Percentiles rank a stretch among this genome's conserved stretches.
Evolutionary conservation across 2,329 filamentous ascomycete species (phyloP).

Genomic region (Botrytis sinoallii): DNA sequence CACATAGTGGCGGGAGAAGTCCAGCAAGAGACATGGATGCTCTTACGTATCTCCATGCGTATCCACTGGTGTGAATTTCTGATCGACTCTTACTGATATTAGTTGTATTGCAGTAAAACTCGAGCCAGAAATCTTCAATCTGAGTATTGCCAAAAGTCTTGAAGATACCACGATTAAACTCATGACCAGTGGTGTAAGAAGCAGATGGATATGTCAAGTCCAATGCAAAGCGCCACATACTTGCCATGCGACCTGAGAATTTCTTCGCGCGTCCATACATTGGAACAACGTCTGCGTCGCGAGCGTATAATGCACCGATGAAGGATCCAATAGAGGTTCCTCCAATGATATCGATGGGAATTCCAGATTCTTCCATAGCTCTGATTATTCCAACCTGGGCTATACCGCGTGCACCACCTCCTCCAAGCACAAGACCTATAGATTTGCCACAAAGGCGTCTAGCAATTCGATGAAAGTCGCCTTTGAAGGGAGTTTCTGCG

Average conservation of each 20-base stretch:
- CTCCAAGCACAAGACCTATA: conserved; percentile 88
- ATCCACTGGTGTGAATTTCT: conserved; percentile 93
- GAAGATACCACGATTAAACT: conserved; percentile 98
- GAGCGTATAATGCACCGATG: conserved; percentile 90
- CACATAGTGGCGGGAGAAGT: conserved; percentile 86
- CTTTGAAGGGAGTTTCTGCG: conserved; percentile 88
- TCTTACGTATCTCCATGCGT: conserved; percentile 95
- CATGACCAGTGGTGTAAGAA: conserved; percentile 96
- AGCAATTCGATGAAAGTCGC: conserved; percentile 92
- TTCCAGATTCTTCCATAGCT: conserved; percentile 91
- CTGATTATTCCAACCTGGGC: conserved; percentile 91
- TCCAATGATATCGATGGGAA: conserved; percentile 92
- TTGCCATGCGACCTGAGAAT: conserved; percentile 97
- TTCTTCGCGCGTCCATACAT: conserved; percentile 98
- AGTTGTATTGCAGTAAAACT: conserved; percentile 98
- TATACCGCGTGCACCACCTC: conserved; percentile 88
- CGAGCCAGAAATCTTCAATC: conserved; percentile 98
- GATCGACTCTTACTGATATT: conserved; percentile 93
- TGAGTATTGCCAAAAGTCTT: conserved; percentile 96
- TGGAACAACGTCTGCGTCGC: conserved; percentile 92
- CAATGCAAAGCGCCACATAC: conserved; percentile 96
- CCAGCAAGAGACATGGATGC: conserved; percentile 97
- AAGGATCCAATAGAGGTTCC: conserved; percentile 96
- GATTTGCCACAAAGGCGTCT: conserved; percentile 89
- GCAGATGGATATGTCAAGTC: conserved; percentile 95